Percentiles rank a stretch among this genome's conserved stretches.
These are phyloP conservation scores for Priceomyces fermenticarens DNA, from an alignment of 805 yeast genomes.

Conservation along the genomic window DNA sequence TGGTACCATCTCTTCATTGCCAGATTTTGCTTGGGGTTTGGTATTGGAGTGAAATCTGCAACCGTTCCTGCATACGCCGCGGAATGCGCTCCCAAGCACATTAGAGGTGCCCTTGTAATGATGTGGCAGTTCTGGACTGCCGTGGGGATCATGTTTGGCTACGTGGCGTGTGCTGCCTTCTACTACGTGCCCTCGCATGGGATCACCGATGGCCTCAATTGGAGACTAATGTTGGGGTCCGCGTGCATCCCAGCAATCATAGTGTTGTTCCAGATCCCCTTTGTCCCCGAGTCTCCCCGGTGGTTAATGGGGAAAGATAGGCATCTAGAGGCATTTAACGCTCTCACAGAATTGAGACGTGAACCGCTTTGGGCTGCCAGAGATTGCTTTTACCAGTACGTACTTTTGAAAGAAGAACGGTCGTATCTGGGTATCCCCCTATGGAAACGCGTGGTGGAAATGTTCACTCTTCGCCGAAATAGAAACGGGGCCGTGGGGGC, in stretches of 20 bases:
- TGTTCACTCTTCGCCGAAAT: constrained; percentile 73
- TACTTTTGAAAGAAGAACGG: constrained; percentile 58
- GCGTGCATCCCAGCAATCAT: constrained; percentile 56
- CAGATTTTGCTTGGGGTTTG: constrained; percentile 54
- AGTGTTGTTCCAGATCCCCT: constrained; percentile 47
- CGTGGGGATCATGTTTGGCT: constrained; percentile 67
- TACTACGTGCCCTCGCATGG: constrained; percentile 49
- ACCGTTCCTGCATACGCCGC: constrained; percentile 68
- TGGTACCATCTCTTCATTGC: constrained; percentile 62
- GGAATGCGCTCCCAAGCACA: constrained; percentile 56
- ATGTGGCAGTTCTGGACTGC: constrained; percentile 78
- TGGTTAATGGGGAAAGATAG: constrained; percentile 58
- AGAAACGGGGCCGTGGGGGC: constrained; percentile 81
- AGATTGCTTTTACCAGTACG: constrained; percentile 58
- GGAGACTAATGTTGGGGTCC: constrained; percentile 66
- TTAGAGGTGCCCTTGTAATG: constrained; percentile 66
- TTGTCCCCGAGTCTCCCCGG: constrained; percentile 69
- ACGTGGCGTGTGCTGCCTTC: constrained; percentile 57
- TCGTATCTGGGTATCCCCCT: constrained; percentile 44
- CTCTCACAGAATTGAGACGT: constrained; percentile 46
- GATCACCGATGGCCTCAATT: constrained; percentile 47
- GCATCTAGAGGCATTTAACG: constrained; percentile 46
- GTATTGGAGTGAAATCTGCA: constrained; percentile 65
- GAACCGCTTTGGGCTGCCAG: constrained; percentile 57
- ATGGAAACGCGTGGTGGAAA: constrained; percentile 46